phyloP scores from a whole-genome alignment of 1,284 basidiomycete genomes.

The Pascua guehoae region DNA sequence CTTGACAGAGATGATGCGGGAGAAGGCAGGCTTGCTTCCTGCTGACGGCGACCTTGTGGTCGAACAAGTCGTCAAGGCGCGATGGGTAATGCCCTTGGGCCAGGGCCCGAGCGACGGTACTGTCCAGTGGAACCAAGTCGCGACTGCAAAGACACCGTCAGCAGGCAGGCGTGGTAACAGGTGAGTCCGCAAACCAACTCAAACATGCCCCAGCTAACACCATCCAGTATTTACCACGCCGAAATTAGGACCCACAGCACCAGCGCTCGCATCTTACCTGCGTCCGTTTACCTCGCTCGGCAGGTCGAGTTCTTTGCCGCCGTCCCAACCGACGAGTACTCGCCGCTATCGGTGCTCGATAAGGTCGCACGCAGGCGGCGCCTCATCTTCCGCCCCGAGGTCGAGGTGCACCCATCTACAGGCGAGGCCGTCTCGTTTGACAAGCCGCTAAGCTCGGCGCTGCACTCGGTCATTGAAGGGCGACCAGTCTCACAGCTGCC shows the following conservation, averaged over 20 bases:
- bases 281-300: slow-evolving; percentile 71
- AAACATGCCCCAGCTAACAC: background rate
- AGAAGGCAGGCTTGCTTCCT: slow-evolving; percentile 19
- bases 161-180: too few species aligned
- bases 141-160: too few species aligned
- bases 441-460: slow-evolving; percentile 68
- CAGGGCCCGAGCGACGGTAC: slow-evolving; percentile 51
- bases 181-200: background rate
- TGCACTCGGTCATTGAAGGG: slow-evolving; percentile 61
- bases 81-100: slow-evolving; percentile 62
- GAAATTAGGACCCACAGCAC: slow-evolving; percentile 70
- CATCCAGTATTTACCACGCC: slow-evolving; percentile 61
- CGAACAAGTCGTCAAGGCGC: slow-evolving; percentile 59
- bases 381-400: slow-evolving; percentile 67
- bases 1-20: slow-evolving; percentile 43
- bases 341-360: slow-evolving; percentile 64
- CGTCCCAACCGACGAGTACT: slow-evolving; percentile 68
- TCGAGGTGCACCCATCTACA: slow-evolving; percentile 56
- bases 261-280: slow-evolving; percentile 60
- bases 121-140: background rate
- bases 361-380: slow-evolving; percentile 60
- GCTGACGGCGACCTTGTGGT: slow-evolving; percentile 53
- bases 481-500: slow-evolving; percentile 59
- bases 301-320: slow-evolving; percentile 74
- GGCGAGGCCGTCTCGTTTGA: slow-evolving; percentile 59